Conservation (phyloP, 108 stramenopile species). For the Nannochloropsis oceanica region DNA sequence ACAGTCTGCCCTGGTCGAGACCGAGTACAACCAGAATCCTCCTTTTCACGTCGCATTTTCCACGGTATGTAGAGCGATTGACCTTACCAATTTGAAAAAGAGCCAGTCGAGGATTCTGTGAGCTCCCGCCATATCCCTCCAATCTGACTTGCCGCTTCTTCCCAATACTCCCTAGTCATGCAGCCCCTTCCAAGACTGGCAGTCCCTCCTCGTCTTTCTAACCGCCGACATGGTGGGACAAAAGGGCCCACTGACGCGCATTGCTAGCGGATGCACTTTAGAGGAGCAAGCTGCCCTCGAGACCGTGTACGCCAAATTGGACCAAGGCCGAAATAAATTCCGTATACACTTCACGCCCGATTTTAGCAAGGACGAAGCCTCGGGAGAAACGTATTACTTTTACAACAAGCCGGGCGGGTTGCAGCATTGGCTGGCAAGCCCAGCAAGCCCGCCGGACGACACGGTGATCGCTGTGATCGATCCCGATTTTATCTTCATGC, state of each 20-base stretch:
- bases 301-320: neutral
- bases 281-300: neutral
- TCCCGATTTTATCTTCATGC: slow-evolving; percentile 36
- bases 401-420: slow-evolving; percentile 84
- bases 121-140: too few species aligned
- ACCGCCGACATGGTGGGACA: slow-evolving; percentile 51
- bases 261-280: slow-evolving; percentile 54
- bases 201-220: slow-evolving; percentile 70
- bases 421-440: slow-evolving; percentile 57
- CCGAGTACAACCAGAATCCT: too few species aligned
- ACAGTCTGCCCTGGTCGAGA: too few species aligned
- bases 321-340: too few species aligned
- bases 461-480: slow-evolving; percentile 30
- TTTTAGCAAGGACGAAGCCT: slow-evolving; percentile 11
- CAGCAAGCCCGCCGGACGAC: slow-evolving; percentile 35
- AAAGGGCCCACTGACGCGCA: slow-evolving; percentile 65
- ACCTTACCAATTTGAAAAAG: too few species aligned
- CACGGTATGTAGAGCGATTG: too few species aligned
- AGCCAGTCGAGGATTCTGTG: too few species aligned
- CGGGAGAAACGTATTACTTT: slow-evolving; percentile 52
- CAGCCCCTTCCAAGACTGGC: slow-evolving; percentile 77
- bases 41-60: too few species aligned
- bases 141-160: too few species aligned
- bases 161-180: too few species aligned
- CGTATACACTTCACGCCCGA: slow-evolving; percentile 22